phyloP scores from a whole-genome alignment of 306 rosid species.

The Castanea sativa region DNA sequence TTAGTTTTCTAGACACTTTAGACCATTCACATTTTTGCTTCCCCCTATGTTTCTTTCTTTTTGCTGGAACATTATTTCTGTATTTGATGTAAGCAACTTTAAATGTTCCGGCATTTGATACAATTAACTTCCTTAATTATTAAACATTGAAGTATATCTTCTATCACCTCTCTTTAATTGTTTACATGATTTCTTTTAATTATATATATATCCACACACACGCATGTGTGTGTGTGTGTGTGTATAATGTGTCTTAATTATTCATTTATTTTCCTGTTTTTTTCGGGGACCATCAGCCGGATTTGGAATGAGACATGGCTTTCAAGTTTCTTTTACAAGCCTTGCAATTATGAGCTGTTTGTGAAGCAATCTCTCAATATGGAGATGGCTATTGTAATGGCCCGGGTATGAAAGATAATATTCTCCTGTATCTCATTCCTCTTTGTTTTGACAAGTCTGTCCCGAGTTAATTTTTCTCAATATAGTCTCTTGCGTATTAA shows the following conservation, averaged over 20 bases:
- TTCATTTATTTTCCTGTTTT: neutral
- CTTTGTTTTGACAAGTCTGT: neutral
- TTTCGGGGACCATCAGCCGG: constrained; percentile 63
- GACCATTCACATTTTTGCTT: neutral
- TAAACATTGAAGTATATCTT: neutral
- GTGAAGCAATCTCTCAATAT: constrained; percentile 99
- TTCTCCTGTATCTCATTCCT: constrained; percentile 11
- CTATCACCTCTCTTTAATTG: neutral
- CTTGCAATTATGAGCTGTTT: constrained; percentile 96
- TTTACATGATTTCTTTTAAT: constrained; percentile 19
- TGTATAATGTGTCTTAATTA: too few relatives aligned
- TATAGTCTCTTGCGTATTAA: constrained; percentile 22
- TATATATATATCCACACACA: neutral
- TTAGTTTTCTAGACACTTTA: neutral
- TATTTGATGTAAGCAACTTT: neutral
- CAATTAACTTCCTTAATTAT: neutral
- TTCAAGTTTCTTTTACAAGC: constrained; percentile 93
- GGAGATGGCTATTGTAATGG: constrained; percentile 99
- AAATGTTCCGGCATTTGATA: neutral
- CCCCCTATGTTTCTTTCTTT: neutral
- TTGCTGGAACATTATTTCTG: neutral
- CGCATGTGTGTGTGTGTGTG: too few relatives aligned
- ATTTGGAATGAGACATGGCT: constrained; percentile 99
- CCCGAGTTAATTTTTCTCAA: constrained; percentile 4
- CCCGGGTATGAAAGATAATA: constrained; percentile 70